Evolutionary conservation across 2,329 filamentous ascomycete genomes (phyloP).

Genomic region (Sporothrix pallida): DNA sequence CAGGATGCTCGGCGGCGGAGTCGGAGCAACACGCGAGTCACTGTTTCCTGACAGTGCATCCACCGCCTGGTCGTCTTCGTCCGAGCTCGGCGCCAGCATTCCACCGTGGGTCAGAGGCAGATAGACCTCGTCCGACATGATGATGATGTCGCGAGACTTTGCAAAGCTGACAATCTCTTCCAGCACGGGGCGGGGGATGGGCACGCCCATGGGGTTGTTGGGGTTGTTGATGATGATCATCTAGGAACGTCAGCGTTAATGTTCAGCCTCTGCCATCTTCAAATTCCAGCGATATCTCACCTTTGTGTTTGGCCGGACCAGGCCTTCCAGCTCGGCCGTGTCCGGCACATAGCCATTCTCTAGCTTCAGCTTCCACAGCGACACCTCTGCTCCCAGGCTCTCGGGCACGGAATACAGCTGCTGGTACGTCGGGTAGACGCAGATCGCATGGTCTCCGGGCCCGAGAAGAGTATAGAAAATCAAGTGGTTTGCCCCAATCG

Average conservation of each 20-base stretch:
- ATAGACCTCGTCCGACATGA: constrained; percentile 84
- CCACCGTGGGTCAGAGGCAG: constrained; percentile 77
- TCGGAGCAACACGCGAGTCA: constrained; percentile 38
- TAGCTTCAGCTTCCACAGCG: constrained; percentile 72
- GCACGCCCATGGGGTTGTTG: constrained; percentile 80
- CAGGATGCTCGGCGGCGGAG: constrained; percentile 68
- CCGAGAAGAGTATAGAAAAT: constrained; percentile 73
- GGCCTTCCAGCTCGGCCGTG: constrained; percentile 65
- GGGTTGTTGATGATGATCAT: constrained; percentile 70
- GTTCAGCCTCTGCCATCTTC: not conserved
- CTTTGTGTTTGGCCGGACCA: constrained; percentile 74
- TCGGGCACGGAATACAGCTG: constrained; percentile 78
- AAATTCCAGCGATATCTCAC: constrained; percentile 47
- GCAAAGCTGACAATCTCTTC: constrained; percentile 68
- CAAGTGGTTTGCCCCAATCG: constrained; percentile 85
- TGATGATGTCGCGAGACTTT: constrained; percentile 63
- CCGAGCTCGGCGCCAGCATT: constrained; percentile 48
- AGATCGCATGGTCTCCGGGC: constrained; percentile 81
- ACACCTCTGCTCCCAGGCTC: constrained; percentile 76
- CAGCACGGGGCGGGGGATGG: constrained; percentile 67
- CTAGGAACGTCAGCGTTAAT: constrained; percentile 38
- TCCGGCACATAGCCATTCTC: constrained; percentile 71
- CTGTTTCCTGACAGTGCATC: not conserved
- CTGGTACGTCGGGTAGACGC: constrained; percentile 86
- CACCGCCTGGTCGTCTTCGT: constrained; percentile 41